Percentiles rank a stretch among this genome's conserved stretches.
Evolutionary conservation across 495 filamentous ascomycete genomes (phyloP).

Genomic region (Podospora fimiseda): DNA sequence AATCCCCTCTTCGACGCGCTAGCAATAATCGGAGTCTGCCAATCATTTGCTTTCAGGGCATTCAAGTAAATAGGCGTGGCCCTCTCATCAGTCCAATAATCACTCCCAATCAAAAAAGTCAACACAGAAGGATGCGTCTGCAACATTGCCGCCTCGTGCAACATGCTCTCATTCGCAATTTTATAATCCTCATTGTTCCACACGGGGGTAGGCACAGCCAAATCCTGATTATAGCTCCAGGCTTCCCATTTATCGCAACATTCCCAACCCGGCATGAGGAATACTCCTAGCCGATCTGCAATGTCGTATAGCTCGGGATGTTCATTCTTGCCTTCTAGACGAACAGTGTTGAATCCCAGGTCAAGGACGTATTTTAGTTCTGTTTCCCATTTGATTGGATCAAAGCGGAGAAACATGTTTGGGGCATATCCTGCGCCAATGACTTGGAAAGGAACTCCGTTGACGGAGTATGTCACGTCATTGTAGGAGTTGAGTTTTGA

Average conservation of each 20-base stretch:
- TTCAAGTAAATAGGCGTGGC: conserved; percentile 47
- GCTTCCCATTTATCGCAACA: conserved; percentile 67
- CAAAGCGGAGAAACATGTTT: conserved; percentile 57
- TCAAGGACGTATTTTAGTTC: conserved; percentile 50
- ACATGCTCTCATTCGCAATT: conserved; percentile 49
- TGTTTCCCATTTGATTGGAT: conserved; percentile 32
- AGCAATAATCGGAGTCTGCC: conserved; percentile 51
- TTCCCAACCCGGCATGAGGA: conserved; percentile 61
- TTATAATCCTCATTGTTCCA: conserved; percentile 51
- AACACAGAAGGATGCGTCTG: conserved; percentile 53
- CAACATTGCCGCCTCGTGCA: conserved; percentile 54
- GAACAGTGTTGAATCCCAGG: conserved; percentile 56
- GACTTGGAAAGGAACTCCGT: conserved; percentile 52
- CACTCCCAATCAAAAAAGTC: conserved; percentile 53
- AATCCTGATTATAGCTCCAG: conserved; percentile 55
- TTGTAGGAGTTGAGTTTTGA: conserved; percentile 46
- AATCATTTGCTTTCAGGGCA: conserved; percentile 46
- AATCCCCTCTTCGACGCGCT: conserved; percentile 53
- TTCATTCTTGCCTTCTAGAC: conserved; percentile 61
- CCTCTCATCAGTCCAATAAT: conserved; percentile 56
- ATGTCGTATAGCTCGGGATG: conserved; percentile 54
- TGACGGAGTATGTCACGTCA: conserved; percentile 51
- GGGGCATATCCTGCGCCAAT: conserved; percentile 54
- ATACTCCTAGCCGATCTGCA: conserved; percentile 52
- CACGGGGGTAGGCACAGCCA: conserved; percentile 29